phyloP scores from a whole-genome alignment of 371 early-diverging fungal genomes.

The Chytridium lagenaria region DNA sequence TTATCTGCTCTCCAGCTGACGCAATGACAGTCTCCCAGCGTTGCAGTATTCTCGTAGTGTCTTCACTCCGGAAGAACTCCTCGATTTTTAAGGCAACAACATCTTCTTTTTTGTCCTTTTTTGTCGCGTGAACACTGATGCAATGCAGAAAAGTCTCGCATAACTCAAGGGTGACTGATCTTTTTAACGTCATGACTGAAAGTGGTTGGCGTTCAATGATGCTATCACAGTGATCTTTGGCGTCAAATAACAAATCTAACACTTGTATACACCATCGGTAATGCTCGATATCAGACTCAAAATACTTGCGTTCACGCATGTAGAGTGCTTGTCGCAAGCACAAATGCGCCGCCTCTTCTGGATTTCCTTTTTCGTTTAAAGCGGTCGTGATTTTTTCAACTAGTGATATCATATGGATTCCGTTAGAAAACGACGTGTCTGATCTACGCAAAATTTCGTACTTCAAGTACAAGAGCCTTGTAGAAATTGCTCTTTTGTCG shows the following conservation, averaged over 20 bases:
- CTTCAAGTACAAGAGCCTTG: background rate
- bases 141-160: background rate
- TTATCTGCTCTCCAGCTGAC: background rate
- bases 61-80: constrained; percentile 2
- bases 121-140: background rate
- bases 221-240: background rate
- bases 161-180: background rate
- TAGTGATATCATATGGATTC: background rate
- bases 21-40: background rate
- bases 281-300: background rate
- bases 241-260: background rate
- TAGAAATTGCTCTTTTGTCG: background rate
- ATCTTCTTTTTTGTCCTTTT: background rate
- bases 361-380: background rate
- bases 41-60: background rate
- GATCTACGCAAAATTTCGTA: background rate
- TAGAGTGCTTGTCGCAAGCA: background rate
- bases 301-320: background rate
- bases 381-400: background rate
- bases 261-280: background rate
- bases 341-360: background rate
- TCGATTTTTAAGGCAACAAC: background rate
- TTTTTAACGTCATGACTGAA: background rate
- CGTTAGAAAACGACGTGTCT: background rate
- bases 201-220: background rate